Percentiles rank a stretch among this genome's conserved stretches.
These are phyloP conservation scores for Fusarium sp. DNA, from an alignment of 2,329 filamentous ascomycete genomes.

Conservation along the genomic window DNA sequence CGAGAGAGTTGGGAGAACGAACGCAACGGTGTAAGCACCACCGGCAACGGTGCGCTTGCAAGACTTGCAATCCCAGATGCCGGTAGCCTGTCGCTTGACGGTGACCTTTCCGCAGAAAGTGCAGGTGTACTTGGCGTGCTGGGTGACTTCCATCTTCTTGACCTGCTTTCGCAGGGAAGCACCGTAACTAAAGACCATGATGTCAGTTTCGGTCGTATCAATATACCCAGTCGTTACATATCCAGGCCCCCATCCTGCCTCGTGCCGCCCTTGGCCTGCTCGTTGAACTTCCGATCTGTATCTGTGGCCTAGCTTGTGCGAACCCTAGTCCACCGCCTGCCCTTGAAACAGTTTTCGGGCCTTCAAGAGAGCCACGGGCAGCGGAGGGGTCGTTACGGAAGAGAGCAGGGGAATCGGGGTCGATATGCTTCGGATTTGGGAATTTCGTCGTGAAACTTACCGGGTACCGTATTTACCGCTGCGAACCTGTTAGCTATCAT, in stretches of 20 bases:
- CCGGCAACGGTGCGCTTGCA: slow-evolving; percentile 83
- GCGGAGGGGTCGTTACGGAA: slow-evolving; percentile 18
- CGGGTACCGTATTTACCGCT: slow-evolving; percentile 93
- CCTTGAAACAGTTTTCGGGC: slow-evolving; percentile 2
- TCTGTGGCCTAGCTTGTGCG: not conserved
- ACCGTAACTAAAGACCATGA: slow-evolving; percentile 77
- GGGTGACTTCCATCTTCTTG: slow-evolving; percentile 99
- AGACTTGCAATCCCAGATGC: slow-evolving; percentile 96
- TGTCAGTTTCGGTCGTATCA: slow-evolving; percentile 41
- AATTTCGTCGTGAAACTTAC: slow-evolving; percentile 62
- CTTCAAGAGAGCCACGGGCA: not conserved
- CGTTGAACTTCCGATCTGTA: not conserved
- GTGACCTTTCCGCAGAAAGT: slow-evolving; percentile 98
- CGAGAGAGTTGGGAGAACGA: slow-evolving; percentile 61
- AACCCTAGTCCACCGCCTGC: not conserved
- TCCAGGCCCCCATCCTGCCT: not conserved
- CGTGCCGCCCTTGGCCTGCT: slow-evolving; percentile 10
- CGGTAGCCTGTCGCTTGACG: slow-evolving; percentile 89
- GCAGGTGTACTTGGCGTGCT: slow-evolving; percentile 97
- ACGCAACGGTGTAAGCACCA: slow-evolving; percentile 96
- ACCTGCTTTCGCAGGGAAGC: slow-evolving; percentile 95
- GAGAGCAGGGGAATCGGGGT: slow-evolving; percentile 21
- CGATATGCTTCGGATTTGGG: slow-evolving; percentile 26
- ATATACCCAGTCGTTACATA: slow-evolving; percentile 1
- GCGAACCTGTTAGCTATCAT: slow-evolving; percentile 44